These are phyloP conservation scores for Panellus pusillus DNA, from an alignment of 768 basidiomycete species.

Conservation along the genomic window DNA sequence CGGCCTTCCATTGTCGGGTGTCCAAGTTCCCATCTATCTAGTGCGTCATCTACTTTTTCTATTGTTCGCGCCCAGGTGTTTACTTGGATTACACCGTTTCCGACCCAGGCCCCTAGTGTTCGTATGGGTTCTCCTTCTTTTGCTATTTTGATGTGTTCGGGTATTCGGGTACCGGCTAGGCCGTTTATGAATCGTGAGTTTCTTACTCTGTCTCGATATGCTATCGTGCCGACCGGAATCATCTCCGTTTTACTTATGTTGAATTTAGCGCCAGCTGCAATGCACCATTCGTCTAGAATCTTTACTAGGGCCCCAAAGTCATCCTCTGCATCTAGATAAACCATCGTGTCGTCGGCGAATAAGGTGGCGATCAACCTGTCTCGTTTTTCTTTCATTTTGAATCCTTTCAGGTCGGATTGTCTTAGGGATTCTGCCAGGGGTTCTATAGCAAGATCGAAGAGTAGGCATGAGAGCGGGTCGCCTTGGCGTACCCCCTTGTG, in stretches of 20 bases:
- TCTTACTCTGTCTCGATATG: neutral
- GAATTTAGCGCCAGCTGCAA: conserved; percentile 1
- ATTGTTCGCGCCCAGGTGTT: conserved; percentile 5
- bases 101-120: conserved; percentile 15
- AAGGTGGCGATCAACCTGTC: conserved; percentile 18
- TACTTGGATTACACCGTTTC: conserved; percentile 1
- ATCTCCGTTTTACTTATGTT: conserved; percentile 24
- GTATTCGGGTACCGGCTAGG: neutral
- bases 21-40: conserved; percentile 4
- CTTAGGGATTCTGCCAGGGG: conserved; percentile 25
- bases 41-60: conserved; percentile 1
- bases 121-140: conserved; percentile 14
- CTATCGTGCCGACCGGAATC: conserved; percentile 23
- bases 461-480: conserved; percentile 31
- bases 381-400: conserved; percentile 9
- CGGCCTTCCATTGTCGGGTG: conserved; percentile 15
- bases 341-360: conserved; percentile 25
- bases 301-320: neutral
- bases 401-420: conserved; percentile 17
- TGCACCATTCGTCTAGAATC: conserved; percentile 11
- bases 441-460: conserved; percentile 33
- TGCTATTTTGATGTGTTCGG: conserved; percentile 8
- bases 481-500: conserved; percentile 31
- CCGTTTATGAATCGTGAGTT: neutral
- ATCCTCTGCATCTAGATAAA: conserved; percentile 16